phyloP scores from a whole-genome alignment of 805 yeast genomes.

The Wickerhamomyces bisporus region DNA sequence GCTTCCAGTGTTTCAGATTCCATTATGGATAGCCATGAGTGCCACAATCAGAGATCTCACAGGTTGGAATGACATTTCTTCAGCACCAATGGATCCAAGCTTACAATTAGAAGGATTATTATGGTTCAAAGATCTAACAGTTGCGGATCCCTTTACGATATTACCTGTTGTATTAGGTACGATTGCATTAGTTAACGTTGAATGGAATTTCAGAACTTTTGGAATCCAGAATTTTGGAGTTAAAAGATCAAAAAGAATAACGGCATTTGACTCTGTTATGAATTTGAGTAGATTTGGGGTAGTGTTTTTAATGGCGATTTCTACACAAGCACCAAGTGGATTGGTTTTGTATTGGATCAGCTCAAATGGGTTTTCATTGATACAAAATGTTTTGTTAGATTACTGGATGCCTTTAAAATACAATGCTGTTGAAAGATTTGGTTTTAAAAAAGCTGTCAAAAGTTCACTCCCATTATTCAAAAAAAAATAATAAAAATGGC shows the following conservation, averaged over 20 bases:
- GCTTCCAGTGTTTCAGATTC: slow-evolving; percentile 78
- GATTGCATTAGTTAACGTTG: slow-evolving; percentile 69
- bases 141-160: slow-evolving; percentile 54
- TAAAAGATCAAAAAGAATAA: slow-evolving; percentile 43
- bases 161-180: slow-evolving; percentile 72
- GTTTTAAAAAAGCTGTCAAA: slow-evolving; percentile 3
- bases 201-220: slow-evolving; percentile 71
- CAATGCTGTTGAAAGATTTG: slow-evolving; percentile 1
- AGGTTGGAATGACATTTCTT: slow-evolving; percentile 41
- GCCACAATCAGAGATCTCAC: slow-evolving; percentile 69
- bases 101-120: slow-evolving; percentile 49
- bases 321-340: slow-evolving; percentile 84
- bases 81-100: slow-evolving; percentile 42
- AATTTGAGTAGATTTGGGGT: slow-evolving; percentile 71
- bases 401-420: slow-evolving; percentile 23
- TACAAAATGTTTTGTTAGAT: slow-evolving; percentile 72
- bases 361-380: slow-evolving; percentile 70
- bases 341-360: slow-evolving; percentile 86
- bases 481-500: slow-evolving; percentile 3
- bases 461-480: slow-evolving; percentile 9
- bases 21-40: slow-evolving; percentile 80
- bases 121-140: slow-evolving; percentile 58
- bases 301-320: slow-evolving; percentile 74
- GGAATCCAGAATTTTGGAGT: slow-evolving; percentile 34
- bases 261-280: slow-evolving; percentile 57